Evolutionary conservation across 2,329 filamentous ascomycete genomes (phyloP), one percentile per base, ranked within the genome.

Genomic region (Nothophaeocryptopus gaeumannii): DNA sequence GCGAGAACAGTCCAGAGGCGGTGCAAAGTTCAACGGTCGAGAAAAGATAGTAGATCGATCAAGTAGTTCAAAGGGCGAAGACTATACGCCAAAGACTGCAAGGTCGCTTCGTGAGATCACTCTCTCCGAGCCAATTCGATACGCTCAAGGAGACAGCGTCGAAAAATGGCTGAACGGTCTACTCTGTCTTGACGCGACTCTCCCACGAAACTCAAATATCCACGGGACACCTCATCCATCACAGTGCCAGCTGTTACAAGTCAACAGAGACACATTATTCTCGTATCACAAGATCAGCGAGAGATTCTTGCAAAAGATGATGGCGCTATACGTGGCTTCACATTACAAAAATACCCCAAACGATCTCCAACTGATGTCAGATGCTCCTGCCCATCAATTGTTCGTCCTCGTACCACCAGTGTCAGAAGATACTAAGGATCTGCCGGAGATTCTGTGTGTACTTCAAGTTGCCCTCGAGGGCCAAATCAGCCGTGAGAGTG

Each of bases 291-390:
- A 91, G 2, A 89, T 97, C 14, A 95, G 93, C 2, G 93, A 99
- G 69, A 93, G 91, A 66, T 97, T 99, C 73, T 74, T 99, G 47
- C 93, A 99, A 68, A 90, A 96, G 63, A 96, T 99, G 89, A 92
- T 99, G 72, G 90, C 91, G 1, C 80, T 99, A 2, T 99, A 97
- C 63, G 95, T 99, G 26, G 90, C 93, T 26, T 95, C 89, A 61
- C 90, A 96, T 70, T 96, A 99, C 78, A 97, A 97, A 72, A 99
- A 99, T 72, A 89, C 91, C 0, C 93, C 93, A 0, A 95, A 99
- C 63, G 93, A 99, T 64, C 79, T 99, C n/a, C 93, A 97, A 69
- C 81, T 99, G 50, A 95, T 99, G 89, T 96, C 89, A 54, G 93
- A 99, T 70, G 93, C 93, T 1, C 93, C 93, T 1, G 92, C 93